These are phyloP conservation scores for Pestalotiopsis sp. DNA, from an alignment of 2,329 filamentous ascomycete genomes.

Conservation along the genomic window DNA sequence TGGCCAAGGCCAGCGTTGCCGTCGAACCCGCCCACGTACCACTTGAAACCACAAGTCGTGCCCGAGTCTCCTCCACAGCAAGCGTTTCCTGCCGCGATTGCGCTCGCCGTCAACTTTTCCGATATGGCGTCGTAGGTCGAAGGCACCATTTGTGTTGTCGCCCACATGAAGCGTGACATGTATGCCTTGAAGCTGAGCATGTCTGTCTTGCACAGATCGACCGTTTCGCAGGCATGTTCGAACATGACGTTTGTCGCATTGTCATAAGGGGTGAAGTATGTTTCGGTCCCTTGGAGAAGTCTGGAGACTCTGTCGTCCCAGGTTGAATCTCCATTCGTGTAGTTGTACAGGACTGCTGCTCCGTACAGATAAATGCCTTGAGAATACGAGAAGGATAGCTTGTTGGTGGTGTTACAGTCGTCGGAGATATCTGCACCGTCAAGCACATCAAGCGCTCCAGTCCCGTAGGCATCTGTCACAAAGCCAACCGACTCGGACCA, in stretches of 20 bases:
- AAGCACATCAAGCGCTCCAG: conserved; percentile 42
- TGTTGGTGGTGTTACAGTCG: conserved; percentile 57
- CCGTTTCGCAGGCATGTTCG: conserved; percentile 67
- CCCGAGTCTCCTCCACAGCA: conserved; percentile 59
- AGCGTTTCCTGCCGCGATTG: conserved; percentile 55
- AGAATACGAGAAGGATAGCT: conserved; percentile 66
- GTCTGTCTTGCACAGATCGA: conserved; percentile 60
- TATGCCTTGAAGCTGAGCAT: conserved; percentile 72
- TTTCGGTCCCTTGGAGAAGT: conserved; percentile 52
- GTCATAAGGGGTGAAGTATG: conserved; percentile 52
- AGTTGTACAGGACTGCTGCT: conserved; percentile 64
- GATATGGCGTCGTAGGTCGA: conserved; percentile 51
- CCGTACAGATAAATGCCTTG: conserved; percentile 69
- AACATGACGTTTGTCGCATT: conserved; percentile 64
- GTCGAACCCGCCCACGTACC: conserved; percentile 62
- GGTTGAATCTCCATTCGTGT: conserved; percentile 49
- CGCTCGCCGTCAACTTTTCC: conserved; percentile 51
- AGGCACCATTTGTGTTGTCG: conserved; percentile 58
- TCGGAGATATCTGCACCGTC: conserved; percentile 61
- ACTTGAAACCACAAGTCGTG: conserved; percentile 62
- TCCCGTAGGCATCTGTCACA: conserved; percentile 53
- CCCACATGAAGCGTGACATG: conserved; percentile 66
- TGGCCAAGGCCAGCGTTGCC: conserved; percentile 45
- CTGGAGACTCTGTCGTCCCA: conserved; percentile 58
- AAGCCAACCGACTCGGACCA: conserved; percentile 63